Percentiles rank a stretch among this genome's conserved stretches.
phyloP scores from a whole-genome alignment of 2,329 filamentous ascomycete species.

The Graphilbum ipis-grandicollis region DNA sequence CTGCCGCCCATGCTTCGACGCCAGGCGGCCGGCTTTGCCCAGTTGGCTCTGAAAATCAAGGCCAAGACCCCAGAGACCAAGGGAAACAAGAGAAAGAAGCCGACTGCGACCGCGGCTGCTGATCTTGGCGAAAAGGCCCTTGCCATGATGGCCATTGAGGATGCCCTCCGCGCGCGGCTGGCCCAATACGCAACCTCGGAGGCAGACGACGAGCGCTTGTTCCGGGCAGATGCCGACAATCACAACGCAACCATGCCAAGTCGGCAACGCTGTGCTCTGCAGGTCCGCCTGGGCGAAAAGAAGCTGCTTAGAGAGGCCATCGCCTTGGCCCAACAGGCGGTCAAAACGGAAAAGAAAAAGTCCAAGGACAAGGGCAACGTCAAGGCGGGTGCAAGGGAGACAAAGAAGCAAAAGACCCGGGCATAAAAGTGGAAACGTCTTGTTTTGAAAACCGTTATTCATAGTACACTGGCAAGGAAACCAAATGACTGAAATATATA shows the following conservation, averaged over 20 bases:
- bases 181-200: conserved; percentile 14
- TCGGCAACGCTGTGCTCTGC: conserved; percentile 14
- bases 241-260: background rate
- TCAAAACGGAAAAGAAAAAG: conserved; percentile 9
- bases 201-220: conserved; percentile 12
- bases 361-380: no score
- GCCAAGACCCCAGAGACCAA: no score
- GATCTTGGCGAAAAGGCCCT: conserved; percentile 14
- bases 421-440: background rate
- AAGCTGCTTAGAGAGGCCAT: conserved; percentile 13
- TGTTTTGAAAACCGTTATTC: no score
- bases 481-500: no score
- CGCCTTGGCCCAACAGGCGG: conserved; percentile 9
- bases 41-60: conserved; percentile 22
- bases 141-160: conserved; percentile 19
- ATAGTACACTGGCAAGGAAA: no score
- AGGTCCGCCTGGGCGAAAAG: conserved; percentile 19
- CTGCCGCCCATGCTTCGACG: conserved; percentile 33
- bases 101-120: background rate
- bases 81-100: conserved; percentile 10
- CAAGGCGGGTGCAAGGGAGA: no score
- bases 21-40: conserved; percentile 32
- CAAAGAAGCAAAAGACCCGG: conserved; percentile 2
- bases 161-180: conserved; percentile 13
- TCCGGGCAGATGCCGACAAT: conserved; percentile 1